Evolutionary conservation across 495 filamentous ascomycete species (phyloP).

Genomic region (Lophiotrema nucula): DNA sequence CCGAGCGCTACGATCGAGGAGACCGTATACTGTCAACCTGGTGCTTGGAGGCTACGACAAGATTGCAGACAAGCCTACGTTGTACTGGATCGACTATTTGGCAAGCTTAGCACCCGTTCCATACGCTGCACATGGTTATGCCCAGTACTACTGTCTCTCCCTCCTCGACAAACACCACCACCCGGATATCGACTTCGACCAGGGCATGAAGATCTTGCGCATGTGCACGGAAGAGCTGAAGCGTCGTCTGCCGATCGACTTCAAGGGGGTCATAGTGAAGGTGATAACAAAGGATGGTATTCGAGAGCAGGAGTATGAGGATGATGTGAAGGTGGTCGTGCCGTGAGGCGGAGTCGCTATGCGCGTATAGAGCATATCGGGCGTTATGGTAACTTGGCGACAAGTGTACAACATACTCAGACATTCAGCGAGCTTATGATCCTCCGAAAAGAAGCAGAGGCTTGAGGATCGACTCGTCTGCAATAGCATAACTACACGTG

Average conservation of each 20-base stretch:
- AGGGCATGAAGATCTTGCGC: constrained; percentile 83
- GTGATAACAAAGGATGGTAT: constrained; percentile 91
- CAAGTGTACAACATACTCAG: constrained; percentile 11
- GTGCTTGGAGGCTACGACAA: constrained; percentile 89
- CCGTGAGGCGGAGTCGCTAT: constrained; percentile 46
- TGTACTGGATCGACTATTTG: constrained; percentile 98
- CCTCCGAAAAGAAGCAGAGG: too few relatives aligned
- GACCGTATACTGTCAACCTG: constrained; percentile 93
- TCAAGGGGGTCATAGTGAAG: constrained; percentile 92
- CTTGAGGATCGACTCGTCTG: too few relatives aligned
- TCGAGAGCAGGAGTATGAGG: constrained; percentile 72
- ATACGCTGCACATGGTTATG: constrained; percentile 97
- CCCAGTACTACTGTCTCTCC: constrained; percentile 93
- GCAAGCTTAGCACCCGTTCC: constrained; percentile 82
- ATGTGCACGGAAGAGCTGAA: constrained; percentile 98
- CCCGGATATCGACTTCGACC: constrained; percentile 80
- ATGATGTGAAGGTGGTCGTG: constrained; percentile 67
- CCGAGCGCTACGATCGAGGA: constrained; percentile 80
- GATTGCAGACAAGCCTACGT: constrained; percentile 77
- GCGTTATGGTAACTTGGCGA: constrained; percentile 7
- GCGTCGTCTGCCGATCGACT: constrained; percentile 92
- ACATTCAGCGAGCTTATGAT: too few relatives aligned
- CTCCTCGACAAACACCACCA: constrained; percentile 98
- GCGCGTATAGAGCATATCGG: neutral
- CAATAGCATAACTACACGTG: too few relatives aligned